Base-by-base conservation (phyloP, 352 stramenopile species). In the Pythium inflatum region DNA sequence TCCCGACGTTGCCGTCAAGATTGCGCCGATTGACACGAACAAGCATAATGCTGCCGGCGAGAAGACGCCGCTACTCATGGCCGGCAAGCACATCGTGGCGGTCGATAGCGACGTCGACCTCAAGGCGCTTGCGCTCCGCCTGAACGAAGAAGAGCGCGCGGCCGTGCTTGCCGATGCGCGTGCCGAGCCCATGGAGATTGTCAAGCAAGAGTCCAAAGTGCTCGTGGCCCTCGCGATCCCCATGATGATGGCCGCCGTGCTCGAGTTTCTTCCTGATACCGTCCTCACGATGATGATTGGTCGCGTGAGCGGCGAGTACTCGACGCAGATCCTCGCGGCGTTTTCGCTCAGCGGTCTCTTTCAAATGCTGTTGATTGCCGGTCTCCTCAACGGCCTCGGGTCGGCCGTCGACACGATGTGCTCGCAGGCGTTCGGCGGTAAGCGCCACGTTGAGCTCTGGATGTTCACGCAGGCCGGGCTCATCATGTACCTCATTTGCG, bases 401-500 rank as follows among this genome's bases (percentile, higher is more conserved):
- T 87, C 79, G 14, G 84, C 82, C 22, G 80, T 89, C 49, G 80
- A 90, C 71, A 92, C 82, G 20, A 75, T 90, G 68, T 88, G 79
- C 51, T 85, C 81, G 34, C 81, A 92, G 68, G 80, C 82, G 2
- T 91, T 85, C 58, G 85, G 85, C n/a, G 85, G 68, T 60, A 85
- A 82, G 53, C 73, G 75, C 28, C 73, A 83, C 62, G 62, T 70
- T 18, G 81, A 91, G 56, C 74, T 92, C 56, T 90, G 85, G 76
- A 71, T 88, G 56, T 85, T 88, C 57, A 82, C 73, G 14, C 82
- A 92, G 66, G 82, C 82, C 9, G 81, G 76, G 8, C 56, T 75
- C n/a, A 72, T 92, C 36, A 73, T 87, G 49, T 89, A 81, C 68
- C 28, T 74, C 18, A 51, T 72, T 55, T 82, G 70, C 24, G 38